Percentiles rank a stretch among this genome's conserved stretches.
Evolutionary conservation across 257 asterid genomes (phyloP).

Genomic region (Solanum piurae): DNA sequence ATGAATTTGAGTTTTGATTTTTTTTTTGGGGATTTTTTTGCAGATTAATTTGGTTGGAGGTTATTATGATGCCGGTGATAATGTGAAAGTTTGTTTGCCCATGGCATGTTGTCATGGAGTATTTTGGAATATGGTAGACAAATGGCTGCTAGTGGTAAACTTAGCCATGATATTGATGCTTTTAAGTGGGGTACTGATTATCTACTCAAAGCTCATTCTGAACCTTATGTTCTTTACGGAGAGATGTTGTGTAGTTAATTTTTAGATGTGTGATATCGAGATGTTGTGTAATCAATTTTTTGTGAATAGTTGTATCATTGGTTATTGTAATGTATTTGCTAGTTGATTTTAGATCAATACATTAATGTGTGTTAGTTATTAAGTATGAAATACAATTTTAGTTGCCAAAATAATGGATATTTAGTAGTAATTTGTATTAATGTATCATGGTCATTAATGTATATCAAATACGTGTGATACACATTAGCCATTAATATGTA

Average conservation of each 20-base stretch:
- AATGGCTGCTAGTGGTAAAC: constrained; percentile 67
- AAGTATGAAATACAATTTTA: too few species aligned
- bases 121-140: constrained; percentile 70
- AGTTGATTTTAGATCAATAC: too few species aligned
- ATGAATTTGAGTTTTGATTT: not conserved
- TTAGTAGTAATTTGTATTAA: too few species aligned
- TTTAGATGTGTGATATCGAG: too few species aligned
- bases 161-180: constrained; percentile 69
- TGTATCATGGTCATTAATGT: too few species aligned
- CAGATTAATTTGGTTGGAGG: constrained; percentile 97
- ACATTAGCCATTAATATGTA: too few species aligned
- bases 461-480: too few species aligned
- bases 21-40: not conserved
- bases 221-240: constrained; percentile 77
- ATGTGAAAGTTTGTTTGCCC: constrained; percentile 87
- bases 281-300: too few species aligned
- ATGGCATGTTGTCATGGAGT: constrained; percentile 98
- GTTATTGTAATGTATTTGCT: too few species aligned
- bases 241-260: constrained; percentile 13
- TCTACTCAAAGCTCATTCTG: constrained; percentile 82
- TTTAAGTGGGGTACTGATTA: constrained; percentile 96
- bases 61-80: constrained; percentile 94
- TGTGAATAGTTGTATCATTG: too few species aligned
- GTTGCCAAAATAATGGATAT: too few species aligned
- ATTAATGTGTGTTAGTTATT: too few species aligned